Evolutionary conservation across 495 filamentous ascomycete species (phyloP).

Genomic region (Neurospora sp.): DNA sequence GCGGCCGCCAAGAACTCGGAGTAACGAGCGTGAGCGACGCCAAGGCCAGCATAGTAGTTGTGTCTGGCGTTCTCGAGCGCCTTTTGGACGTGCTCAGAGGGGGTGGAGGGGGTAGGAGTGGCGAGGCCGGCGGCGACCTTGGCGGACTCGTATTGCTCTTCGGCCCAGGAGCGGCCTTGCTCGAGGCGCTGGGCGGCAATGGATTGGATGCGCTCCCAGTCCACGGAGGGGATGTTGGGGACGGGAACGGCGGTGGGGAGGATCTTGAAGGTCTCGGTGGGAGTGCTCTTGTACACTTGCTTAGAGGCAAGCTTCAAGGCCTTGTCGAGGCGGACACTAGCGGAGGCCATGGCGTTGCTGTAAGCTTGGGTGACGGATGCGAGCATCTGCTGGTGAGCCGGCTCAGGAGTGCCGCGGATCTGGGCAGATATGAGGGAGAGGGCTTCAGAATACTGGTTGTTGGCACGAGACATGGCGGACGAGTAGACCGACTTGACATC

Average conservation of each 20-base stretch:
- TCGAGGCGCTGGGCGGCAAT: slow-evolving; percentile 54
- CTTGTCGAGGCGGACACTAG: slow-evolving; percentile 45
- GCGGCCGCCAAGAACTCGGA: slow-evolving; percentile 62
- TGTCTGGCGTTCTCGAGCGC: slow-evolving; percentile 51
- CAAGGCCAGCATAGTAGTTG: slow-evolving; percentile 69
- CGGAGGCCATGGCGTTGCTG: slow-evolving; percentile 52
- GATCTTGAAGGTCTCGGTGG: slow-evolving; percentile 28
- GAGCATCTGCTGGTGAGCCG: slow-evolving; percentile 53
- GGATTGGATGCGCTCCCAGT: slow-evolving; percentile 36
- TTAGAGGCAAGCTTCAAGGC: slow-evolving; percentile 38
- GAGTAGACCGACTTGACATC: slow-evolving; percentile 46
- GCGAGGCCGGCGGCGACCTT: slow-evolving; percentile 46
- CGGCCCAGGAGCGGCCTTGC: slow-evolving; percentile 54
- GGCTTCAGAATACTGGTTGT: slow-evolving; percentile 54
- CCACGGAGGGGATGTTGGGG: slow-evolving; percentile 19
- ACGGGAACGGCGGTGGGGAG: slow-evolving; percentile 16
- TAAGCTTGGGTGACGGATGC: slow-evolving; percentile 60
- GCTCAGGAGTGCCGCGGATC: slow-evolving; percentile 53
- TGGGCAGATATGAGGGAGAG: slow-evolving; percentile 54
- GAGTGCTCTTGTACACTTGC: slow-evolving; percentile 31
- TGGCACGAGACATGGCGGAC: slow-evolving; percentile 48
- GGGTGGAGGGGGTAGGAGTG: slow-evolving; percentile 42
- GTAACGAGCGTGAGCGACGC: slow-evolving; percentile 67
- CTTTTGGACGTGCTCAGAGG: slow-evolving; percentile 37
- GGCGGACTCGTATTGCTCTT: slow-evolving; percentile 51